Conservation (phyloP, 768 basidiomycete genomes). For the Trametes coccinea region DNA sequence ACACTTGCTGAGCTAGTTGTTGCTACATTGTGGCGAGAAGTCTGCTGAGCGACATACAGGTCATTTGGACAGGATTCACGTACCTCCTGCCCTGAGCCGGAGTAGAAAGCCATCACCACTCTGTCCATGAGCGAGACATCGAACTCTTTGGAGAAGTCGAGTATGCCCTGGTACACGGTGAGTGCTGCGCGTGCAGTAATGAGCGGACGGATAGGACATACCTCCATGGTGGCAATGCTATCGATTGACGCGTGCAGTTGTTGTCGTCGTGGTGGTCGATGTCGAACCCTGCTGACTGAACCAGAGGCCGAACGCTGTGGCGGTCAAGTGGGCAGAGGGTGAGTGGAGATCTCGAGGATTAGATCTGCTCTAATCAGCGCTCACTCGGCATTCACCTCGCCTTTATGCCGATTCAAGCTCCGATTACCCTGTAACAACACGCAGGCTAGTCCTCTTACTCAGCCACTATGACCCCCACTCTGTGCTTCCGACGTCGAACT, state of each 20-base stretch:
- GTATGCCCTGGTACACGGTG: constrained; percentile 59
- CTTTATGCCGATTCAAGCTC: constrained; percentile 5
- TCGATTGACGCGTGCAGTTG: constrained; percentile 25
- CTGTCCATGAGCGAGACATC: constrained; percentile 92
- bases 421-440: neutral
- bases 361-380: constrained; percentile 23
- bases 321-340: constrained; percentile 33
- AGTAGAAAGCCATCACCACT: constrained; percentile 91
- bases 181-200: neutral
- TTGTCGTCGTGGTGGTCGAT: constrained; percentile 26
- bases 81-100: constrained; percentile 82
- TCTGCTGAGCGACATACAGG: constrained; percentile 2
- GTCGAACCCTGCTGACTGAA: constrained; percentile 26
- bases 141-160: constrained; percentile 93
- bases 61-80: constrained; percentile 26
- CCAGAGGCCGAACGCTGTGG: constrained; percentile 25
- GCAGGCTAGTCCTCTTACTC: constrained; percentile 2
- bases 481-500: neutral
- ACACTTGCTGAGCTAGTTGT: constrained; percentile 89
- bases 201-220: constrained; percentile 20
- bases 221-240: constrained; percentile 40
- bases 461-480: neutral
- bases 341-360: constrained; percentile 22
- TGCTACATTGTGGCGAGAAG: constrained; percentile 53
- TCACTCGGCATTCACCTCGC: constrained; percentile 7